A percentile compares a stretch with the other conserved stretches of the same genome.
phyloP scores from a whole-genome alignment of 2,329 filamentous ascomycete species.

The Exserohilum turcica region DNA sequence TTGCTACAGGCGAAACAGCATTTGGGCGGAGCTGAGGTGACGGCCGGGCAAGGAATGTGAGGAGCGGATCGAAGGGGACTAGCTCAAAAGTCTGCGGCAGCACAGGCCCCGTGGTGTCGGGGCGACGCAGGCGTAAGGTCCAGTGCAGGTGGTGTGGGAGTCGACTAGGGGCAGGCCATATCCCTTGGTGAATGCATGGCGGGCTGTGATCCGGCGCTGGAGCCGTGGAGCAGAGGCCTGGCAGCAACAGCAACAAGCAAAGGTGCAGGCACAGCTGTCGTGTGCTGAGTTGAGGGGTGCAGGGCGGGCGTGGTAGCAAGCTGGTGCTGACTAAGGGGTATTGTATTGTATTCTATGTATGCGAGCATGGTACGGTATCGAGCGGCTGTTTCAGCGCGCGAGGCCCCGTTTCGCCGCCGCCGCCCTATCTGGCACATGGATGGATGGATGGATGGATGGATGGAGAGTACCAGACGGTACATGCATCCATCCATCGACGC shows the following conservation, averaged over 20 bases:
- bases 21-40: constrained; percentile 37
- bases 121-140: constrained; percentile 12
- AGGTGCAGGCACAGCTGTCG: constrained; percentile 20
- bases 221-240: constrained; percentile 23
- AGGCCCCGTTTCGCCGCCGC: background rate
- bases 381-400: background rate
- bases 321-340: constrained; percentile 14
- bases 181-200: background rate
- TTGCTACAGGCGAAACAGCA: constrained; percentile 33
- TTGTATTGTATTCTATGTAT: too few species aligned
- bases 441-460: too few species aligned
- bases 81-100: constrained; percentile 27
- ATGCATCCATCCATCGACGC: too few species aligned
- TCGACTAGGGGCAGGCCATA: constrained; percentile 4
- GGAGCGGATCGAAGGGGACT: constrained; percentile 33
- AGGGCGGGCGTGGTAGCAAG: constrained; percentile 10
- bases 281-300: constrained; percentile 11
- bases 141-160: constrained; percentile 11
- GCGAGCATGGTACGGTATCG: background rate
- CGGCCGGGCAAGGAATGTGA: constrained; percentile 35
- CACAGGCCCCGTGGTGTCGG: constrained; percentile 33
- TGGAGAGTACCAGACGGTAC: too few species aligned
- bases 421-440: background rate
- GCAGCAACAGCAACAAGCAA: too few species aligned
- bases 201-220: constrained; percentile 23